Evolutionary conservation across 163 green algal species (phyloP).

Genomic region (Chlorella variabilis): DNA sequence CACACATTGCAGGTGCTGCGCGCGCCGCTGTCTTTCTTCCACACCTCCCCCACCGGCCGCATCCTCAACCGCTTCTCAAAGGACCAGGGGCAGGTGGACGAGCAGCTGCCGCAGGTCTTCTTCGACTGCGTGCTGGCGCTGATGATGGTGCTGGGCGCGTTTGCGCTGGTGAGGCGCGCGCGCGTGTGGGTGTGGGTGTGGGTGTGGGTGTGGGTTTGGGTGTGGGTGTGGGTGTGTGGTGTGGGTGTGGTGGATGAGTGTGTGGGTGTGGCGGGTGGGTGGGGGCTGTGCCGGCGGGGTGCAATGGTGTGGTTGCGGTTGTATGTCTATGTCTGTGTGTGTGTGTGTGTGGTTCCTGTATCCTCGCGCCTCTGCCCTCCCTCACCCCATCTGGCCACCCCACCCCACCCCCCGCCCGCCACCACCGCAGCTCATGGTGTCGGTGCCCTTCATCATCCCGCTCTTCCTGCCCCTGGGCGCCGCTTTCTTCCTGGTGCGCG

Average conservation of each 20-base stretch:
- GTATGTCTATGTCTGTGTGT: too few relatives aligned
- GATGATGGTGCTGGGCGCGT: constrained; percentile 66
- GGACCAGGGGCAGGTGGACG: constrained; percentile 81
- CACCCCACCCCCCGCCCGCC: not conserved
- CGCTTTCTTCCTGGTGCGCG: constrained; percentile 55
- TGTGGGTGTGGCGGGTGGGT: too few relatives aligned
- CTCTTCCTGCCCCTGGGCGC: constrained; percentile 72
- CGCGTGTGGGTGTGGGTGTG: not conserved
- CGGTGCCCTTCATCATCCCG: constrained; percentile 71
- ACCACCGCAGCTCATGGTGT: constrained; percentile 36
- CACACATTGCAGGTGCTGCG: constrained; percentile 62
- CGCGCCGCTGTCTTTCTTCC: constrained; percentile 81
- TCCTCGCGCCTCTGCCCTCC: not conserved
- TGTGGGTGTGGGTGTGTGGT: not conserved
- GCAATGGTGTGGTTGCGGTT: too few relatives aligned
- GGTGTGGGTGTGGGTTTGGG: too few relatives aligned
- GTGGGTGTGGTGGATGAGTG: not conserved
- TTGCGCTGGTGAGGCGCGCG: constrained; percentile 61
- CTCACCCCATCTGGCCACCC: not conserved
- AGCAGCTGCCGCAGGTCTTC: constrained; percentile 80
- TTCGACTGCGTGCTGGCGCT: constrained; percentile 78
- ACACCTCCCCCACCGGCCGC: constrained; percentile 72
- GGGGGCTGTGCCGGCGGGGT: too few relatives aligned
- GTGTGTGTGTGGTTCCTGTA: too few relatives aligned
- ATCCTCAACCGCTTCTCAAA: constrained; percentile 90